Evolutionary conservation across 306 rosid species (phyloP), one percentile per base, ranked within the genome.

Genomic region (Cicer pinnatifidum): DNA sequence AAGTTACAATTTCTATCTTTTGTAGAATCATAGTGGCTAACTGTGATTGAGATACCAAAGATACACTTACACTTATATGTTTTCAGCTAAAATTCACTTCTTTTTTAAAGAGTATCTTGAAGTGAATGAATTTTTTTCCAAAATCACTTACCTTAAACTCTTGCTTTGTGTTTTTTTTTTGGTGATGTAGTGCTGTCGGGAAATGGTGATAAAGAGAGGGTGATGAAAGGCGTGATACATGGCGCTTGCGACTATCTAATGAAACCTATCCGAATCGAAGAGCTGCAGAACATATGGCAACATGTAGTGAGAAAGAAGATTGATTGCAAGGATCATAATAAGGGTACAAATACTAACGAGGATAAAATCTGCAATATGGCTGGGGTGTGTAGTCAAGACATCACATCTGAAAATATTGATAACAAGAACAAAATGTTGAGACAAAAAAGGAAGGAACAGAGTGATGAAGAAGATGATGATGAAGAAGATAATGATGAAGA

Each of bases 211-310:
- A 86, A 67, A 6, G 75, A 89, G 69, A 78, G 87, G 69, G 98
- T 93, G 67, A 91, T 91, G 98, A 93, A 86, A 85, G 98, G 98
- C 45, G 86, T 93, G 51, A 35, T 85, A 1, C 89, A 91, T 17
- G 98, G 96, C 16, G 97, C 98, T 5, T 85, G 91, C 76, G 97
- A 91, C 83, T 91, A 88, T 86, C 75, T 93, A 85, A 71, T 88
- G 76, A 93, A 93, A 72, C 98, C 97, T 0, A 89, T 88, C 69
- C 80, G 92, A 67, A 74, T 88, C 6, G 93, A 93, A 85, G 89
- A 90, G 88, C 83, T 91, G 50, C 85, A 82, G 83, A 93, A 88
- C 80, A 88, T 93, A 66, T 93, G 98, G 98, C 96, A 90, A 45
- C 98, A 93, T 80, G 96, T 90, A 38, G 45, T 91, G 52, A 81